Percentiles rank a stretch among this genome's conserved stretches.
Conservation (phyloP, 2,329 filamentous ascomycete species). For the Mariannaea elegans region DNA sequence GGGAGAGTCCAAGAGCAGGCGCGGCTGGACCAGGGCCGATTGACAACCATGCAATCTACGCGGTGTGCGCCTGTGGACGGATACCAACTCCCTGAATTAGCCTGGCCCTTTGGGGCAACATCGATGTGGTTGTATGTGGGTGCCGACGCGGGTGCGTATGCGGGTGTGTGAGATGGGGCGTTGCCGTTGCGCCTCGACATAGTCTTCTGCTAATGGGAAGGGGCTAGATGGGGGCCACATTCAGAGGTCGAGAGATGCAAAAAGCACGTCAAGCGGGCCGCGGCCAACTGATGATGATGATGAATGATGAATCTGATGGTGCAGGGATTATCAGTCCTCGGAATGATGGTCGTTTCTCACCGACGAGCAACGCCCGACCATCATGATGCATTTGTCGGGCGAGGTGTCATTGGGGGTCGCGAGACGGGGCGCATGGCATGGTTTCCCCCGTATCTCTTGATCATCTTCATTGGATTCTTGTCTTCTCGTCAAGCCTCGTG, state of each 20-base stretch:
- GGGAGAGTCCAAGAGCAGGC: slow-evolving; percentile 34
- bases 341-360: slow-evolving; percentile 13
- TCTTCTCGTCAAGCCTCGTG: slow-evolving; percentile 9
- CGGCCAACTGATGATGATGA: slow-evolving; percentile 6
- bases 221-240: slow-evolving; percentile 26
- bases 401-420: slow-evolving; percentile 25
- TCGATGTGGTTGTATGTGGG: slow-evolving; percentile 19
- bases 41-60: slow-evolving; percentile 26
- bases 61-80: slow-evolving; percentile 29
- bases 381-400: slow-evolving; percentile 13
- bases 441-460: slow-evolving; percentile 7
- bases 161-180: slow-evolving; percentile 33
- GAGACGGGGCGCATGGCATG: slow-evolving; percentile 16
- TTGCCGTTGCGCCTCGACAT: slow-evolving; percentile 36
- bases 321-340: background rate
- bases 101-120: slow-evolving; percentile 24
- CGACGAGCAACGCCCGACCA: slow-evolving; percentile 16
- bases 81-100: slow-evolving; percentile 27
- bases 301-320: slow-evolving; percentile 11
- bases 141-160: slow-evolving; percentile 12
- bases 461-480: slow-evolving; percentile 14
- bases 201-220: slow-evolving; percentile 32
- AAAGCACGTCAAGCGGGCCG: slow-evolving; percentile 14
- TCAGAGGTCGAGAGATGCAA: slow-evolving; percentile 29
- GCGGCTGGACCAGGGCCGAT: slow-evolving; percentile 25